Evolutionary conservation across 2,329 filamentous ascomycete species (phyloP).

Genomic region (Penicillium sp.): DNA sequence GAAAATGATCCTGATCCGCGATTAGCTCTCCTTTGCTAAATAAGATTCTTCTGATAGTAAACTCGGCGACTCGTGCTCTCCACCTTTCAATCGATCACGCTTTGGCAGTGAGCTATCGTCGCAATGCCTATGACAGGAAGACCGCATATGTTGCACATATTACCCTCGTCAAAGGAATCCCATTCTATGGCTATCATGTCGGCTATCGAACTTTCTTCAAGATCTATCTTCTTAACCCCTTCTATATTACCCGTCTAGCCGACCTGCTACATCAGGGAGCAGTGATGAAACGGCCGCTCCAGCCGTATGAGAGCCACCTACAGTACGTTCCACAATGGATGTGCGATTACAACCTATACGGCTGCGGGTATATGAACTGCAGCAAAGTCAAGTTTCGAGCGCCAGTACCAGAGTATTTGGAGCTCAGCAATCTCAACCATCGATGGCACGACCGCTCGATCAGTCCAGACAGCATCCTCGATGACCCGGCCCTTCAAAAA

Average conservation of each 20-base stretch:
- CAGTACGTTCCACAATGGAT: slow-evolving; percentile 96
- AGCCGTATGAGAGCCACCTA: slow-evolving; percentile 91
- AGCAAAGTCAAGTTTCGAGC: slow-evolving; percentile 70
- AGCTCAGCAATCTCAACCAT: slow-evolving; percentile 63
- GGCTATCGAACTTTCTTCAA: slow-evolving; percentile 91
- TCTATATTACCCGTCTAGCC: slow-evolving; percentile 81
- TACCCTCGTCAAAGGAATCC: slow-evolving; percentile 86
- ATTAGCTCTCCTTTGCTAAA: slow-evolving; percentile 3
- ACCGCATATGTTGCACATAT: slow-evolving; percentile 83
- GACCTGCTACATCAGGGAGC: slow-evolving; percentile 87
- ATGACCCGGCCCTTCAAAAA: slow-evolving; percentile 67
- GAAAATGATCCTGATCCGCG: background rate
- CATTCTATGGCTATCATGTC: slow-evolving; percentile 95
- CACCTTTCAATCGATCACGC: slow-evolving; percentile 91
- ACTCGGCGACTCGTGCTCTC: slow-evolving; percentile 72
- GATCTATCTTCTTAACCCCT: slow-evolving; percentile 88
- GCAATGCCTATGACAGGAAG: slow-evolving; percentile 69
- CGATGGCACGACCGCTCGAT: slow-evolving; percentile 81
- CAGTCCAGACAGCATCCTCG: slow-evolving; percentile 57
- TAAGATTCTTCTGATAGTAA: slow-evolving; percentile 54
- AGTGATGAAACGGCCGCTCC: slow-evolving; percentile 79
- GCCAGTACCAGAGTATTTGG: slow-evolving; percentile 71
- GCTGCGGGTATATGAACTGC: slow-evolving; percentile 82
- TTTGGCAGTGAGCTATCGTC: slow-evolving; percentile 79
- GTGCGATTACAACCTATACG: slow-evolving; percentile 97